Percentiles rank a stretch among this genome's conserved stretches.
Conservation (phyloP, 495 filamentous ascomycete genomes). For the Xylaria flabelliformis region DNA sequence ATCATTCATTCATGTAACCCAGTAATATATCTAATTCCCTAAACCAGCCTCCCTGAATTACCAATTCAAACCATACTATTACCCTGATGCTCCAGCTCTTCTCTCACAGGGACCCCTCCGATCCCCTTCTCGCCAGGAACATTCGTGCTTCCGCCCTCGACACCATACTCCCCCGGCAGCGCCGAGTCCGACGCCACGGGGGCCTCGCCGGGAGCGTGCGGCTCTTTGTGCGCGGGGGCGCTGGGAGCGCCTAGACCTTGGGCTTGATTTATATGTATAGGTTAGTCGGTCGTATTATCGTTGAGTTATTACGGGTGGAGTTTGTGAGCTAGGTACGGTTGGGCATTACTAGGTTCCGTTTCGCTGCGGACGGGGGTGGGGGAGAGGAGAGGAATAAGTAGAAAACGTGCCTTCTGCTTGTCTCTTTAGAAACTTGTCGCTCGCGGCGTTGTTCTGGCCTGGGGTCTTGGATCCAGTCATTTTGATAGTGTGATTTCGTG, state of each 20-base stretch:
- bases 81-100: slow-evolving; percentile 29
- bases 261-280: slow-evolving; percentile 17
- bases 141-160: slow-evolving; percentile 33
- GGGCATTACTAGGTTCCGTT: too few species aligned
- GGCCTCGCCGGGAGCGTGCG: slow-evolving; percentile 31
- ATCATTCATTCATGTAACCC: not conserved
- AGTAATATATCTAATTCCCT: not conserved
- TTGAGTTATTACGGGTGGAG: not conserved
- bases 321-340: not conserved
- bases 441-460: slow-evolving; percentile 34
- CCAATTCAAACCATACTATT: slow-evolving; percentile 29
- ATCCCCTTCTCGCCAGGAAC: slow-evolving; percentile 37
- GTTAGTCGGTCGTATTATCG: not conserved
- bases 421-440: slow-evolving; percentile 37
- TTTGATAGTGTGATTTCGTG: not conserved
- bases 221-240: slow-evolving; percentile 33
- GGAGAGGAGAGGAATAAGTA: not conserved
- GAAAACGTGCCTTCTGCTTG: slow-evolving; percentile 30
- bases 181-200: slow-evolving; percentile 36
- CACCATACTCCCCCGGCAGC: slow-evolving; percentile 23
- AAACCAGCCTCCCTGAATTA: not conserved
- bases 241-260: slow-evolving; percentile 36
- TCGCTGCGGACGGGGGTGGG: too few species aligned
- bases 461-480: slow-evolving; percentile 35
- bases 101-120: slow-evolving; percentile 26